Percentiles rank a stretch among this genome's conserved stretches.
Evolutionary conservation across 2,329 filamentous ascomycete genomes (phyloP).

Genomic region (Orbilia javanica): DNA sequence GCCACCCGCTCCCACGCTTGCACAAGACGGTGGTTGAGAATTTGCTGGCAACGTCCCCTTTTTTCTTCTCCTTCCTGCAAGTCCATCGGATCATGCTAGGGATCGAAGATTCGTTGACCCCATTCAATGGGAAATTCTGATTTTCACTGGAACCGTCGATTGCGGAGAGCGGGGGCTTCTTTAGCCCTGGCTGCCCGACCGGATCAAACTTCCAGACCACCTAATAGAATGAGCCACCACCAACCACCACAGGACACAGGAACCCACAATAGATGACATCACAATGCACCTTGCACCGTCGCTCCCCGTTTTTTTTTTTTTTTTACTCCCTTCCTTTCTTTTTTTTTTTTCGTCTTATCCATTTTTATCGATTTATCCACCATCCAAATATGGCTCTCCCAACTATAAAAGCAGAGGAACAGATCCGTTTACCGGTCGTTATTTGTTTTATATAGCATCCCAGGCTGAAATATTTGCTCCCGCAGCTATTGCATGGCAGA

Average conservation of each 20-base stretch:
- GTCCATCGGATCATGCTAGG: conserved; percentile 41
- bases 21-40: background rate
- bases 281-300: conserved; percentile 19
- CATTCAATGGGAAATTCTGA: conserved; percentile 29
- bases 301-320: background rate
- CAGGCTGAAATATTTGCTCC: background rate
- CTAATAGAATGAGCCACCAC: background rate
- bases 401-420: conserved; percentile 17
- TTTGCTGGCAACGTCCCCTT: conserved; percentile 5
- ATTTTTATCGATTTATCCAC: background rate
- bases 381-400: background rate
- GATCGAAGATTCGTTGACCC: conserved; percentile 53
- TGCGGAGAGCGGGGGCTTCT: conserved; percentile 29
- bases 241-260: conserved; percentile 6
- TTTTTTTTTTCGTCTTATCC: background rate
- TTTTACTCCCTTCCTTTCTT: background rate
- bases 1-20: background rate
- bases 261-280: conserved; percentile 47
- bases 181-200: conserved; percentile 16
- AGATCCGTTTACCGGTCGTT: conserved; percentile 47
- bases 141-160: conserved; percentile 49
- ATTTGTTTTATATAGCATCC: background rate
- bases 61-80: conserved; percentile 13
- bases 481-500: conserved; percentile 1
- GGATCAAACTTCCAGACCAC: background rate